Evolutionary conservation across 2,329 filamentous ascomycete genomes (phyloP).

Genomic region (Cyclaneusma minus): DNA sequence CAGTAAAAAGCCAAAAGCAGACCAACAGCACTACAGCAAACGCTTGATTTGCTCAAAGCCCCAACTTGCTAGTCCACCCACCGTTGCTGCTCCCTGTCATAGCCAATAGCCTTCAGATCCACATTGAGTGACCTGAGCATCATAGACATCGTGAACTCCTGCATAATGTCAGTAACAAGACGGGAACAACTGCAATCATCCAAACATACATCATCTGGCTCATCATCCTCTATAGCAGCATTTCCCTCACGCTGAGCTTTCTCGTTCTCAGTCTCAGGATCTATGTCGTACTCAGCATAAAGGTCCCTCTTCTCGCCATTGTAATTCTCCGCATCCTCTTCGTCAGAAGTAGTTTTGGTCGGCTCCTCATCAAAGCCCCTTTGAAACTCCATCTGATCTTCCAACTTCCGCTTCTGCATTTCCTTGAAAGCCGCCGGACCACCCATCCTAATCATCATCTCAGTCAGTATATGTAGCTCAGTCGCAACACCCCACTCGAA

Average conservation of each 20-base stretch:
- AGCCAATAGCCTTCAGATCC: constrained; percentile 46
- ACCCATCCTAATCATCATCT: constrained; percentile 29
- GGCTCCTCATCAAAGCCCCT: constrained; percentile 21
- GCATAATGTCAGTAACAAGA: constrained; percentile 4
- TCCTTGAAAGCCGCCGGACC: constrained; percentile 41
- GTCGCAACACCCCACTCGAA: too few species aligned
- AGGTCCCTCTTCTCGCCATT: constrained; percentile 15
- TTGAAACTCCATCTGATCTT: constrained; percentile 24
- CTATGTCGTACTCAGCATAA: constrained; percentile 17
- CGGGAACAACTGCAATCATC: constrained; percentile 18
- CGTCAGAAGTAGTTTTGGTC: constrained; percentile 7
- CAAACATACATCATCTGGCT: constrained; percentile 24
- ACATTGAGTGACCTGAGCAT: constrained; percentile 53
- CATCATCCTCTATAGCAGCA: constrained; percentile 19
- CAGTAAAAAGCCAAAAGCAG: too few species aligned
- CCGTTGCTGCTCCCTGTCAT: constrained; percentile 36
- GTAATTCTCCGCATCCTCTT: constrained; percentile 22
- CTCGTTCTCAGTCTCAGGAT: constrained; percentile 19
- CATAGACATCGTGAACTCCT: constrained; percentile 55
- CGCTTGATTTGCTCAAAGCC: too few species aligned
- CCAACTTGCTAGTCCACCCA: constrained; percentile 47
- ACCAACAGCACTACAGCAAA: too few species aligned
- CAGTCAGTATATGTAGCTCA: neutral
- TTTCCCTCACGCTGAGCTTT: constrained; percentile 17
- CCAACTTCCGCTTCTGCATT: constrained; percentile 27